Base-by-base conservation (phyloP, 768 basidiomycete genomes). In the Cantharellus anzutake region DNA sequence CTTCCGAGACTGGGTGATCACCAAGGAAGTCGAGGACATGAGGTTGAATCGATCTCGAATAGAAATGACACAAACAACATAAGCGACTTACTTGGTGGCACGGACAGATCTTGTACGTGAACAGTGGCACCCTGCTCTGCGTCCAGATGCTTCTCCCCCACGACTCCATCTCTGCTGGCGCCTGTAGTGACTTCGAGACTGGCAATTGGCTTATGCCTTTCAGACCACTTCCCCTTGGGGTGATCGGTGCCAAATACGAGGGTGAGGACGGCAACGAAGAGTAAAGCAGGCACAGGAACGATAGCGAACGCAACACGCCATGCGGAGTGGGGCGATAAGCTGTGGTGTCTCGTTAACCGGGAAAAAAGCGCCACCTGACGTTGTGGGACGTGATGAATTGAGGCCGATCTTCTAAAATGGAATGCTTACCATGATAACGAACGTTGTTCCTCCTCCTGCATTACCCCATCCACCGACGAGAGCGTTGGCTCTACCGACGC, bases 401-500 rank as follows among this genome's bases (percentile, higher is more conserved):
- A 1, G 20, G 20, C 20, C 0, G 1, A 29, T 29, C 20, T 29
- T 29, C 20, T 29, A 37, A 75, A 67, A 69, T 75, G 80, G 7
- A 80, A 63, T 3, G 77, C 73, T 29, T 35, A 76, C 73, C 79
- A 81, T 81, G 63, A 79, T 73, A 41, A 74, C 73, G 66, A 78
- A 80, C 0, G 79, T 80, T 38, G 75, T 73, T 4, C 60, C 64
- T 52, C 66, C 71, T 20, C 67, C 70, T 41, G 65, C 59, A 63
- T 75, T 71, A 53, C 80, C 80, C 77, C 78, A 81, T 0, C 80
- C 80, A 4, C 70, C 80, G 3, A 75, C 76, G 1, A 82, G 65
- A 0, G 78, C 79, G 64, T 80, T 81, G 0, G 79, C 67, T 3
- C 63, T 68, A 3, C 75, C 75, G 16, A 76, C 75, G 41, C 72